These are phyloP conservation scores for Epichloe bromicola DNA, from an alignment of 2,329 filamentous ascomycete species.

Conservation along the genomic window DNA sequence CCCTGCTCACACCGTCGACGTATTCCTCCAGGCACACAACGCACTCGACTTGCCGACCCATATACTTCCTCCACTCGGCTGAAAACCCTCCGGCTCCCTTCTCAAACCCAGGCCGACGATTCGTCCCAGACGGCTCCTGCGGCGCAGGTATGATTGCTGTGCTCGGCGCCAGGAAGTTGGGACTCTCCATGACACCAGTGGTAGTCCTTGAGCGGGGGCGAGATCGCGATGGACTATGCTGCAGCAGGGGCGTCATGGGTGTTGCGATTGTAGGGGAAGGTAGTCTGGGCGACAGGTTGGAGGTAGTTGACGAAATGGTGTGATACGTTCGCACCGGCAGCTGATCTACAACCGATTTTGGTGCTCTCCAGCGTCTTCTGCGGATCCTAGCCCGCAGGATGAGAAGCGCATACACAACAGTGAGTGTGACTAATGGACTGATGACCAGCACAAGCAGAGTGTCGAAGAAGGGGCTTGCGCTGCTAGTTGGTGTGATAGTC, in stretches of 20 bases:
- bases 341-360: constrained; percentile 87
- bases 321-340: constrained; percentile 94
- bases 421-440: constrained; percentile 82
- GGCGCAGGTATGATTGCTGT: constrained; percentile 28
- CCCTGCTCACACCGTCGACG: constrained; percentile 79
- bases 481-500: constrained; percentile 84
- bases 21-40: constrained; percentile 97
- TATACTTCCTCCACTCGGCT: constrained; percentile 51
- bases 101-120: constrained; percentile 29
- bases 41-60: constrained; percentile 67
- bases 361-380: constrained; percentile 85
- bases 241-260: constrained; percentile 69
- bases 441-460: constrained; percentile 93
- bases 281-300: constrained; percentile 38
- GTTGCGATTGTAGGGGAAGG: constrained; percentile 54
- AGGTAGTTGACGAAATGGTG: constrained; percentile 52
- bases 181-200: constrained; percentile 43
- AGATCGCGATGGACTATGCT: constrained; percentile 38
- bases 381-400: constrained; percentile 81
- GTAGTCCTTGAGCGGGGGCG: constrained; percentile 54
- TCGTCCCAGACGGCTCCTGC: constrained; percentile 18
- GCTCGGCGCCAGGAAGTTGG: constrained; percentile 30
- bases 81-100: constrained; percentile 31
- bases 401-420: constrained; percentile 80
- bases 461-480: constrained; percentile 87